Base-by-base conservation (phyloP, 768 basidiomycete species). In the Amanita subjunquillea region DNA sequence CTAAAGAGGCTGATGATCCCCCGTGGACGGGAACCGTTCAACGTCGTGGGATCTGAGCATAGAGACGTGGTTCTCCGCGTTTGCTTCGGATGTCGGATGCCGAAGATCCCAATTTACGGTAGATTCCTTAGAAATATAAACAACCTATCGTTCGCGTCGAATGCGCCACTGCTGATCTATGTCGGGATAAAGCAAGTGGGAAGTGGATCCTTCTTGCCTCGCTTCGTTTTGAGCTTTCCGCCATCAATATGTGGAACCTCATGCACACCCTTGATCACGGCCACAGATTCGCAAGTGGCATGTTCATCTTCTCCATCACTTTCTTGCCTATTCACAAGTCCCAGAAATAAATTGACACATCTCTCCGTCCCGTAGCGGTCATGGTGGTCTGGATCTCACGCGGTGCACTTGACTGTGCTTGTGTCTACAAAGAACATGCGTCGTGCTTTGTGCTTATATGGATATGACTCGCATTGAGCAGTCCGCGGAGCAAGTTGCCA, bases 61-160 rank as follows among this genome's bases (percentile, higher is more conserved):
- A 75, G 54, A 20, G 74, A 69, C 8, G 60, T 73, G 4, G 62
- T 27, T 10, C 64, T 59, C 43, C 63, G 68, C 6, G 64, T 61
- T 58, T 66, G 71, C 54, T 59, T 71, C 1, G 29, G 29, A 8
- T 30, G 29, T 59, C 1, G 69, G 73, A 39, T 65, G 69, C 54
- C 94, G 85, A 25, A 94, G 65, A 65, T 98, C 94, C 94, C 94
- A 98, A 52, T 83, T 52, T 63, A 89, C 87, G n/a, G n/a, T n/a
- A n/a, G n/a, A n/a, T n/a, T n/a, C n/a, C n/a, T n/a, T n/a, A n/a
- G n/a, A n/a, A n/a, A n/a, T n/a, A n/a, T n/a, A n/a, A n/a, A n/a
- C n/a, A n/a, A n/a, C 87, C 17, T 17, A 17, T 17, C 17, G 17
- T 17, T 17, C 17, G 17, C 88, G 56, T 91, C 85, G 48, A 72